Evolutionary conservation across 768 basidiomycete genomes (phyloP).

Genomic region (Calvatia gigantea): DNA sequence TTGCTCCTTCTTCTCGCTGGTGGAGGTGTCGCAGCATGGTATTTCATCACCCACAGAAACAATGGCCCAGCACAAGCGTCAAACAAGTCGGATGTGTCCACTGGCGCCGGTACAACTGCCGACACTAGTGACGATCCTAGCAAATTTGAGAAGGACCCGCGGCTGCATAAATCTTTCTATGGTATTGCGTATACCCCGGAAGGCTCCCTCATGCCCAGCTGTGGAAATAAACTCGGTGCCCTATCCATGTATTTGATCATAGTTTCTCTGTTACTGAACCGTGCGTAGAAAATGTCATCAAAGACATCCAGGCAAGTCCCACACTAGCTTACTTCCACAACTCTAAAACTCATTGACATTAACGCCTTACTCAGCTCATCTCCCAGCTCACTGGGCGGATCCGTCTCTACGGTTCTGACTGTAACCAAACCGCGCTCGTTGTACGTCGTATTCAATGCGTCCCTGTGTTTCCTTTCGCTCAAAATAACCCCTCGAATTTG

Average conservation of each 20-base stretch:
- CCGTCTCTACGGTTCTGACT: conserved; percentile 85
- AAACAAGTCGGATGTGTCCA: conserved; percentile 1
- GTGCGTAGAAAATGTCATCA: conserved; percentile 51
- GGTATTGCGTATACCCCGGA: conserved; percentile 86
- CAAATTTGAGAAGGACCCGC: conserved; percentile 63
- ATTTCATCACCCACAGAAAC: conserved; percentile 56
- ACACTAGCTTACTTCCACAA: neutral
- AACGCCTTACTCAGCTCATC: conserved; percentile 45
- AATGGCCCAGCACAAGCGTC: conserved; percentile 21
- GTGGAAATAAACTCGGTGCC: conserved; percentile 50
- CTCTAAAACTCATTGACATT: neutral
- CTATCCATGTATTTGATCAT: neutral
- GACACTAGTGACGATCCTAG: conserved; percentile 55
- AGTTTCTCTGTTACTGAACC: neutral
- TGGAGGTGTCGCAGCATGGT: conserved; percentile 62
- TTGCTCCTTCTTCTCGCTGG: conserved; percentile 48
- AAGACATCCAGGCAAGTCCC: conserved; percentile 60
- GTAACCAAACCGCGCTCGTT: conserved; percentile 77
- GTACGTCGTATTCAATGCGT: conserved; percentile 34
- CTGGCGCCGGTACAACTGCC: neutral
- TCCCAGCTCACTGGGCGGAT: conserved; percentile 81
- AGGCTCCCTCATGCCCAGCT: conserved; percentile 63
- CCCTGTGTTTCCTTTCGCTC: neutral
- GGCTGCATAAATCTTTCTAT: conserved; percentile 72
- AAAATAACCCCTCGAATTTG: neutral